These are phyloP conservation scores for Ogataea ramenticola DNA, from an alignment of 805 yeast species.

Conservation along the genomic window DNA sequence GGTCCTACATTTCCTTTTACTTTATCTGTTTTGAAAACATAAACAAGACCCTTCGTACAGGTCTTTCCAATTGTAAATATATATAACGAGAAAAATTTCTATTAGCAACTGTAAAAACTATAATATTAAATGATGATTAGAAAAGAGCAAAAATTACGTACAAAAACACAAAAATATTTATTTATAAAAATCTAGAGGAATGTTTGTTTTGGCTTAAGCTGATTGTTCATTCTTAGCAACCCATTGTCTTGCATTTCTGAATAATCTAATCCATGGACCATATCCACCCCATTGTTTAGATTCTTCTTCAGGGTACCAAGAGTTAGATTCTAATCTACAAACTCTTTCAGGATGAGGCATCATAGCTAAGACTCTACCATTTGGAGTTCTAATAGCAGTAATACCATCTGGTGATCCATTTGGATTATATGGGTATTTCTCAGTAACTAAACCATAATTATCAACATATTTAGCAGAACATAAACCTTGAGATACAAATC, in stretches of 20 bases:
- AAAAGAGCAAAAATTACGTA: background rate
- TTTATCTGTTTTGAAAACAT: background rate
- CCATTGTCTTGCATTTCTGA: conserved; percentile 92
- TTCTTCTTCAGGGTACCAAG: conserved; percentile 72
- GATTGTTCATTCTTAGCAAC: conserved; percentile 34
- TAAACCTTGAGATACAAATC: conserved; percentile 45
- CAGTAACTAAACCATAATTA: conserved; percentile 81
- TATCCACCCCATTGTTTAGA: conserved; percentile 65
- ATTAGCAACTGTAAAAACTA: no score
- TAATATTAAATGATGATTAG: no score
- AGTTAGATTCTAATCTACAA: conserved; percentile 77
- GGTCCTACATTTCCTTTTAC: conserved; percentile 40
- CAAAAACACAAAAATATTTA: no score
- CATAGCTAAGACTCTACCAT: conserved; percentile 94
- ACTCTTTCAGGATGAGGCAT: conserved; percentile 99
- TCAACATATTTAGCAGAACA: conserved; percentile 78
- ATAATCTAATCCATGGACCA: conserved; percentile 94
- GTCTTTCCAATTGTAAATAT: background rate
- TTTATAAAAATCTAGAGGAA: no score
- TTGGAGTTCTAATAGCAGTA: conserved; percentile 83
- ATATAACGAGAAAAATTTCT: no score
- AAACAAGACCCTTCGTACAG: background rate
- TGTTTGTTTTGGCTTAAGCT: no score
- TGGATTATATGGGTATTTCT: conserved; percentile 87
- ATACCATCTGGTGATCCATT: conserved; percentile 93